Evolutionary conservation across 2,329 filamentous ascomycete genomes (phyloP), one percentile per base, ranked within the genome.

Genomic region (Ophiocordyceps camponoti-leonardi): DNA sequence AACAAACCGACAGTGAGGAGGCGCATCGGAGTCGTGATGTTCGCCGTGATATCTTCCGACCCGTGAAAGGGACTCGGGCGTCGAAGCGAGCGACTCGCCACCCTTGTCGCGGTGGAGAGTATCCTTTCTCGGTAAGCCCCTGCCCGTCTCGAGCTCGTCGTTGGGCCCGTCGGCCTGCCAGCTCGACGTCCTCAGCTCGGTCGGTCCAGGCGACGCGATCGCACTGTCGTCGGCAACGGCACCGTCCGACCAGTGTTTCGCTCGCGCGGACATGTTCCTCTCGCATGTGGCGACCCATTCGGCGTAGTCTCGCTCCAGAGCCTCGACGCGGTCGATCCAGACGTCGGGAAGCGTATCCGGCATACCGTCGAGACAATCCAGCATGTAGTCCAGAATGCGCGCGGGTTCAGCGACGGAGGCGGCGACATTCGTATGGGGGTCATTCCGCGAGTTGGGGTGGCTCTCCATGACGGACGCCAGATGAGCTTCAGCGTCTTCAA

Each of bases 261-360:
- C 16, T 11, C 19, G 16, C 16, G n/a, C 35, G 16, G 35, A 6
- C n/a, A 81, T 72, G 53, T 75, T 80, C 48, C 73, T 73, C 56
- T 93, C 86, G 30, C 84, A 87, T 43, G 81, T 73, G 43, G 82
- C 79, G 41, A 80, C 77, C 92, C 92, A 98, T 22, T 79, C 73
- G 8, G 79, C 76, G 61, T 90, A 94, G 28, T 80, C 75, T 12
- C 72, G 68, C 60, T 98, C 92, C 5, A 93, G 68, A 0, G 66
- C 63, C 59, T 96, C 92, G 65, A 96, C 81, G 5, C 80, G 74
- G 54, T 94, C 86, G 46, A 96, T 77, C 92, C 90, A 98, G 26
- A 67, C 60, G 39, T 93, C 83, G 0, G 92, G 92, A 11, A 98
- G 67, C 0, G 83, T 86, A 55, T 98, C 92, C 41, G 82, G 72